A percentile compares a stretch with the other conserved stretches of the same genome.
phyloP scores from a whole-genome alignment of 257 asterid genomes.

The Salvia splendens region DNA sequence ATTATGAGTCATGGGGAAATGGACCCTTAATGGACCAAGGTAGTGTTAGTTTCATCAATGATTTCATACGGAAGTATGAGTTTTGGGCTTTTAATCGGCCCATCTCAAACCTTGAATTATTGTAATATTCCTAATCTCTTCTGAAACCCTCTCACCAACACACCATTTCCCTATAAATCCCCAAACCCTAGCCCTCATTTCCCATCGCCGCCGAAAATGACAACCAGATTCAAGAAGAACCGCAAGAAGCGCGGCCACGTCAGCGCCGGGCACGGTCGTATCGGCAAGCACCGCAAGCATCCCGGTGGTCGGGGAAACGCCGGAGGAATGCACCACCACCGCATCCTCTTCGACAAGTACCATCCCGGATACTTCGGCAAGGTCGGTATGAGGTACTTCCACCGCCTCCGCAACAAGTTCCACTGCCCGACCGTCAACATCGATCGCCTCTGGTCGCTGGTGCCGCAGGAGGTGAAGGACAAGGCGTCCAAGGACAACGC shows the following conservation, averaged over 20 bases:
- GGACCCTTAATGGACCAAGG: no score
- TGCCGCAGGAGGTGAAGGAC: constrained; percentile 62
- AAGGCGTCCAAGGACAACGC: constrained; percentile 50
- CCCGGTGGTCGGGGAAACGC: constrained; percentile 85
- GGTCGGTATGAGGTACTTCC: constrained; percentile 76
- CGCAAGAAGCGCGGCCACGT: constrained; percentile 88
- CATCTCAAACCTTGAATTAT: neutral
- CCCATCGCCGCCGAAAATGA: constrained; percentile 40
- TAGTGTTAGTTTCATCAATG: no score
- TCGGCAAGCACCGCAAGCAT: constrained; percentile 77
- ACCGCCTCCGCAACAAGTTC: constrained; percentile 61
- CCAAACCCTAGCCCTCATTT: constrained; percentile 35
- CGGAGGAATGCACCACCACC: constrained; percentile 85
- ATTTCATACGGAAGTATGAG: neutral
- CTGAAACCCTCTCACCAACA: constrained; percentile 27
- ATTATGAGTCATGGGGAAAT: no score
- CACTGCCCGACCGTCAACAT: constrained; percentile 67
- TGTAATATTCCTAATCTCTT: neutral
- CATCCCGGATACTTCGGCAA: constrained; percentile 76
- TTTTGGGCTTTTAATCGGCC: neutral
- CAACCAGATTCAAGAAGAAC: constrained; percentile 71
- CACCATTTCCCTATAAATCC: constrained; percentile 26
- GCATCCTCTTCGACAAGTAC: constrained; percentile 77
- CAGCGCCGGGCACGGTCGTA: constrained; percentile 78
- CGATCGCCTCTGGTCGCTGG: constrained; percentile 61